Evolutionary conservation across 768 basidiomycete species (phyloP).

Genomic region (Lentinula edodes): DNA sequence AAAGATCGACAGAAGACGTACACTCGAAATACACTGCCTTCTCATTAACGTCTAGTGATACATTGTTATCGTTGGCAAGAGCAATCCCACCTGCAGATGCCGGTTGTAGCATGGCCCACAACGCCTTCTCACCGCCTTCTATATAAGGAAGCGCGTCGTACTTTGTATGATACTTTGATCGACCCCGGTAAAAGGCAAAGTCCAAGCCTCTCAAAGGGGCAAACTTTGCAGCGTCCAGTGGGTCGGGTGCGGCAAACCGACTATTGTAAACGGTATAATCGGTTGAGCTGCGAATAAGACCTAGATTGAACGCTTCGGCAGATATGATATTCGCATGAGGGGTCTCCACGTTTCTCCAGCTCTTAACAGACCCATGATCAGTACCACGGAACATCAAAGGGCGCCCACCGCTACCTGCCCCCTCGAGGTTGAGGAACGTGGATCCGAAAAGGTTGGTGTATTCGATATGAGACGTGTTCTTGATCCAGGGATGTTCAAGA

Average conservation of each 20-base stretch:
- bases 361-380: constrained; percentile 46
- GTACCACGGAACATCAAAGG: constrained; percentile 75
- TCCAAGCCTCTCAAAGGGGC: constrained; percentile 67
- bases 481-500: constrained; percentile 63
- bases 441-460: constrained; percentile 15
- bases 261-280: constrained; percentile 66
- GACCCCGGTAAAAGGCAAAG: constrained; percentile 70
- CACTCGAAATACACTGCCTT: constrained; percentile 66
- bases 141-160: constrained; percentile 62
- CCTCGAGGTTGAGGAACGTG: constrained; percentile 78
- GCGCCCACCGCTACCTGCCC: constrained; percentile 73
- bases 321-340: constrained; percentile 71
- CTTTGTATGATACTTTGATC: constrained; percentile 74
- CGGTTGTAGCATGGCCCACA: constrained; percentile 81
- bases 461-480: not conserved
- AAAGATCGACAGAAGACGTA: constrained; percentile 26
- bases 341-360: constrained; percentile 52
- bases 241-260: not conserved
- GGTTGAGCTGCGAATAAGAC: constrained; percentile 62
- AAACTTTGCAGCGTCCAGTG: not conserved
- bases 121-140: constrained; percentile 43
- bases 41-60: constrained; percentile 13
- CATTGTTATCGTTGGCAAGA: constrained; percentile 42
- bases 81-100: constrained; percentile 48
- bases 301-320: constrained; percentile 62